A percentile compares a stretch with the other conserved stretches of the same genome.
Conservation (phyloP, 805 yeast genomes). For the Naumovozyma castellii region DNA sequence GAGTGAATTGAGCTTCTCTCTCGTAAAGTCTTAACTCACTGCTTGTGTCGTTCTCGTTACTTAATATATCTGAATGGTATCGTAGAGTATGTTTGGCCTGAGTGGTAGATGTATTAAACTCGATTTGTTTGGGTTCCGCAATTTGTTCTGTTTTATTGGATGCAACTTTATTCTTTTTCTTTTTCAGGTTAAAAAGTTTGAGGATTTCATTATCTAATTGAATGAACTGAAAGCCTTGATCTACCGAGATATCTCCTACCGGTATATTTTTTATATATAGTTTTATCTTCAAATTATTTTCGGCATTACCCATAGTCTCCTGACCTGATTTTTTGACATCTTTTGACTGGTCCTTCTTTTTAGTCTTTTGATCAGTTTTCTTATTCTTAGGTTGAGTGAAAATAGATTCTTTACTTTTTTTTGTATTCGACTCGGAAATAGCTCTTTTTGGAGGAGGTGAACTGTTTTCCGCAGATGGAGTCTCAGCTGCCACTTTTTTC, state of each 20-base stretch:
- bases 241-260: not conserved
- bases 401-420: too few relatives aligned
- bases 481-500: not conserved
- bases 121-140: too few relatives aligned
- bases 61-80: not conserved
- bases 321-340: too few relatives aligned
- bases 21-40: not conserved
- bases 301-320: not conserved
- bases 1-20: not conserved
- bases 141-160: not conserved
- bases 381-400: too few relatives aligned
- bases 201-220: conserved; percentile 1
- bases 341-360: too few relatives aligned
- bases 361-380: too few relatives aligned
- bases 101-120: too few relatives aligned
- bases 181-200: too few relatives aligned
- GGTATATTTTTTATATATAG: not conserved
- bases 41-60: not conserved
- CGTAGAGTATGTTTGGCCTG: not conserved
- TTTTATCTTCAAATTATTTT: not conserved
- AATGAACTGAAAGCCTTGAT: conserved; percentile 1
- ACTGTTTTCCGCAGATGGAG: not conserved
- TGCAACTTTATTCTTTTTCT: not conserved
- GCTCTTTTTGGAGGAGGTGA: not conserved
- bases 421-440: too few relatives aligned